These are phyloP conservation scores for Phaeodactylum tricornutum DNA, from an alignment of 108 stramenopile genomes.

Conservation along the genomic window DNA sequence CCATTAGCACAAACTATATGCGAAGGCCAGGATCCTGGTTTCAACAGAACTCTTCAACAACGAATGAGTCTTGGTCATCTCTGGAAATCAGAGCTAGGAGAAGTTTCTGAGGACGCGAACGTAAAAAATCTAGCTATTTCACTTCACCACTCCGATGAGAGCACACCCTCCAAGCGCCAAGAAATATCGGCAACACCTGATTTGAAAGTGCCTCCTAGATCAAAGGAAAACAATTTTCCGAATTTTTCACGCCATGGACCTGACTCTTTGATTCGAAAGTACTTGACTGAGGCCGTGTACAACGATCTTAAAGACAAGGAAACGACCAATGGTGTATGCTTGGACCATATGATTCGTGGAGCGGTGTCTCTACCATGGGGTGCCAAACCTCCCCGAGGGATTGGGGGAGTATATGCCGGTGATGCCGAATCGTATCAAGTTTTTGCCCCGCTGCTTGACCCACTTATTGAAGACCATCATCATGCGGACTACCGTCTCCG, in stretches of 20 bases:
- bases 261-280: constrained; percentile 48
- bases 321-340: constrained; percentile 47
- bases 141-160: too few relatives aligned
- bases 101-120: too few relatives aligned
- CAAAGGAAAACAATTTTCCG: constrained; percentile 10
- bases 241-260: constrained; percentile 33
- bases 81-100: too few relatives aligned
- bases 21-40: too few relatives aligned
- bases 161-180: too few relatives aligned
- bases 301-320: constrained; percentile 28
- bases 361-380: constrained; percentile 56
- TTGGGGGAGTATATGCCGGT: constrained; percentile 64
- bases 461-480: constrained; percentile 71
- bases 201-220: too few relatives aligned
- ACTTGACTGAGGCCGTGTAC: constrained; percentile 61
- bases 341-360: constrained; percentile 60
- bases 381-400: constrained; percentile 72
- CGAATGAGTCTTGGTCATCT: too few relatives aligned
- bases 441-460: constrained; percentile 67
- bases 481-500: constrained; percentile 20
- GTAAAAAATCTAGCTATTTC: too few relatives aligned
- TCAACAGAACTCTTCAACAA: too few relatives aligned
- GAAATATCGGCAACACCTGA: constrained; percentile 5
- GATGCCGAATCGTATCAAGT: constrained; percentile 80
- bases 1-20: too few relatives aligned